phyloP scores from a whole-genome alignment of 75 land plant genomes.

The Isoetes taiwanensis region DNA sequence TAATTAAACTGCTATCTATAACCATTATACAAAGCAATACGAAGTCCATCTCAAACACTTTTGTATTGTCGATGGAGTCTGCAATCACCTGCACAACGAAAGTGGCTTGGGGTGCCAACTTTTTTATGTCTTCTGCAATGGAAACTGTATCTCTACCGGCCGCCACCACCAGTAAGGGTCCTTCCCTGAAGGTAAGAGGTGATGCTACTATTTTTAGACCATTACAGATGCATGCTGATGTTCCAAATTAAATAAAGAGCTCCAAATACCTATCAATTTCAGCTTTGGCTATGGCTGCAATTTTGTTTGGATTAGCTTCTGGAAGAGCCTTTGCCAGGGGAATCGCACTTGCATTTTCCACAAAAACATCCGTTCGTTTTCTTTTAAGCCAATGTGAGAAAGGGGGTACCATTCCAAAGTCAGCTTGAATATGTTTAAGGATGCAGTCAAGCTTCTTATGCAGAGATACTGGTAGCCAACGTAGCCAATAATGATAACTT shows the following conservation, averaged over 20 bases:
- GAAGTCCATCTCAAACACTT: too few relatives aligned
- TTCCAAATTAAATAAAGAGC: neutral
- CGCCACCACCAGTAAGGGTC: conserved; percentile 88
- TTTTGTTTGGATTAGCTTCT: conserved; percentile 74
- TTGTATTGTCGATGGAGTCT: neutral
- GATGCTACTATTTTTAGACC: neutral
- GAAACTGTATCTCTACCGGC: conserved; percentile 94
- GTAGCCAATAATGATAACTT: conserved; percentile 73
- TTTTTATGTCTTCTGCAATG: conserved; percentile 62
- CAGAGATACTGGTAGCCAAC: conserved; percentile 83
- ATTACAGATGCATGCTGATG: neutral
- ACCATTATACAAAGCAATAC: too few relatives aligned
- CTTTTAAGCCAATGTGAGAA: neutral
- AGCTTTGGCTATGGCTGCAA: conserved; percentile 58
- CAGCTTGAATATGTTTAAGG: conserved; percentile 28
- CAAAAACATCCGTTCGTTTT: conserved; percentile 12
- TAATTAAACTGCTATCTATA: too few relatives aligned
- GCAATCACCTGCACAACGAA: conserved; percentile 83
- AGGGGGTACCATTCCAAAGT: conserved; percentile 24
- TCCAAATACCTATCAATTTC: conserved; percentile 59
- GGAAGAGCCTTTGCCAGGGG: conserved; percentile 43
- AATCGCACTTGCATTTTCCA: conserved; percentile 23
- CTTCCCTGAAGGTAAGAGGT: conserved; percentile 56
- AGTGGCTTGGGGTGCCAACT: conserved; percentile 59
- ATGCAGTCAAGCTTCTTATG: conserved; percentile 54